A percentile compares a stretch with the other conserved stretches of the same genome.
These are phyloP conservation scores for Sporothrix brunneoviolacea DNA, from an alignment of 2,329 filamentous ascomycete genomes.

Conservation along the genomic window DNA sequence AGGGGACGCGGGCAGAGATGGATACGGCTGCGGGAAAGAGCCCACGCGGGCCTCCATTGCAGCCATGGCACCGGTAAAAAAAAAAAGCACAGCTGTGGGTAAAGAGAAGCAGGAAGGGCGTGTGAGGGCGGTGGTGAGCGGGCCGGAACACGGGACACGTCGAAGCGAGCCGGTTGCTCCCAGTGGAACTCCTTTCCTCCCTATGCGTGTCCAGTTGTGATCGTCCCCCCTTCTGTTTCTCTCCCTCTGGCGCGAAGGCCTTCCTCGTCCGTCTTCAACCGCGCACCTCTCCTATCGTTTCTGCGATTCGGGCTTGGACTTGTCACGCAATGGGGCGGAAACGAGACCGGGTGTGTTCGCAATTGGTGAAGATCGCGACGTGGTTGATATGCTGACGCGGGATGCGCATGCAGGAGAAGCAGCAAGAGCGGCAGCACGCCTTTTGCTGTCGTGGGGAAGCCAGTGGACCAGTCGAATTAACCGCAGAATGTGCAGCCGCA, in stretches of 20 bases:
- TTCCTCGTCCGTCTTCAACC: neutral
- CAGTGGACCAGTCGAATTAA: neutral
- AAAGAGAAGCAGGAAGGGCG: neutral
- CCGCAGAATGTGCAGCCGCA: conserved; percentile 7
- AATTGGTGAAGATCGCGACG: neutral
- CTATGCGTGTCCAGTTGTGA: neutral
- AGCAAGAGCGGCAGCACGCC: neutral
- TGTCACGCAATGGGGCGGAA: neutral
- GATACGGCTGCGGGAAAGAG: conserved; percentile 32
- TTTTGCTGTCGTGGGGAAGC: neutral
- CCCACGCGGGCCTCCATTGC: conserved; percentile 21
- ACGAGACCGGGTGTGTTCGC: too few species aligned
- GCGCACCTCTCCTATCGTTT: neutral
- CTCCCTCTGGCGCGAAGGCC: neutral
- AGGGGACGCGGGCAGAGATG: conserved; percentile 61
- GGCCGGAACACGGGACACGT: neutral
- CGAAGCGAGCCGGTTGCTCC: conserved; percentile 1
- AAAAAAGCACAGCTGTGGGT: neutral
- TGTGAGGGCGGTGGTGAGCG: neutral
- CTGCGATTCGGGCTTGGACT: neutral
- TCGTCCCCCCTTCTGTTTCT: neutral
- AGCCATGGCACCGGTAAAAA: conserved; percentile 11
- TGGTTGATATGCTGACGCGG: neutral
- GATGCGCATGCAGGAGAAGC: neutral
- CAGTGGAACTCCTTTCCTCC: neutral